Evolutionary conservation across 495 filamentous ascomycete genomes (phyloP).

Genomic region (Lepidopterella palustris): DNA sequence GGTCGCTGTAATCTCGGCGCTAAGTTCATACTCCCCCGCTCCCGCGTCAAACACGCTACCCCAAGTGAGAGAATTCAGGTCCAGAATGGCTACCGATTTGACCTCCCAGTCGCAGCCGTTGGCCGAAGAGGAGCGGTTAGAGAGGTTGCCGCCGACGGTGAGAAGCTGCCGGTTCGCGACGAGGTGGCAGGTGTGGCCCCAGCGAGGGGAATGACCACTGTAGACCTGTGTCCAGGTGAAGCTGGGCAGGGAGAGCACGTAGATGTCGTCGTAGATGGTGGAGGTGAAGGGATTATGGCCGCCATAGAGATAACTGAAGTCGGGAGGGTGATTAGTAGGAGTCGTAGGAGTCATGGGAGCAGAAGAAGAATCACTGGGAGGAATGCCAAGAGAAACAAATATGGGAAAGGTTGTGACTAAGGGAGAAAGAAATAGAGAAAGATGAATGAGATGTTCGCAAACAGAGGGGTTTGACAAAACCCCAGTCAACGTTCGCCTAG

Average conservation of each 20-base stretch:
- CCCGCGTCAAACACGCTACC: slow-evolving; percentile 33
- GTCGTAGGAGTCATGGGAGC: too few species aligned
- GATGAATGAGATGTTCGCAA: too few species aligned
- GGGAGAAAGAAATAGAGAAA: too few species aligned
- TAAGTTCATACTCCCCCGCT: slow-evolving; percentile 30
- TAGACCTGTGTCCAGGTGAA: slow-evolving; percentile 68
- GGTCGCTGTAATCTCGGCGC: slow-evolving; percentile 1
- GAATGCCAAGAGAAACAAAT: not conserved
- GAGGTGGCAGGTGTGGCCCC: slow-evolving; percentile 39
- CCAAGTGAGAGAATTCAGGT: slow-evolving; percentile 37
- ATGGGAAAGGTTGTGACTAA: too few species aligned
- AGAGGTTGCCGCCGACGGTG: slow-evolving; percentile 38
- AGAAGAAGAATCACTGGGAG: not conserved
- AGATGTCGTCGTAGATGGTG: slow-evolving; percentile 57
- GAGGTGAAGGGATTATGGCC: slow-evolving; percentile 38
- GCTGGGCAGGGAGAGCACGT: slow-evolving; percentile 65
- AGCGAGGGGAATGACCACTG: slow-evolving; percentile 33
- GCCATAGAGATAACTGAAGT: slow-evolving; percentile 38
- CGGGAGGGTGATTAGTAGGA: not conserved
- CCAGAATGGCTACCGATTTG: slow-evolving; percentile 36
- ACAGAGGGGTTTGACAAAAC: too few species aligned
- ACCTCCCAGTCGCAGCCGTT: slow-evolving; percentile 39
- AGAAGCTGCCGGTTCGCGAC: slow-evolving; percentile 38
- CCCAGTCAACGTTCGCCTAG: too few species aligned
- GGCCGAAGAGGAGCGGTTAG: slow-evolving; percentile 15